Evolutionary conservation across 2,329 filamentous ascomycete genomes (phyloP), one percentile per base, ranked within the genome.

Genomic region (Monascus ruber): DNA sequence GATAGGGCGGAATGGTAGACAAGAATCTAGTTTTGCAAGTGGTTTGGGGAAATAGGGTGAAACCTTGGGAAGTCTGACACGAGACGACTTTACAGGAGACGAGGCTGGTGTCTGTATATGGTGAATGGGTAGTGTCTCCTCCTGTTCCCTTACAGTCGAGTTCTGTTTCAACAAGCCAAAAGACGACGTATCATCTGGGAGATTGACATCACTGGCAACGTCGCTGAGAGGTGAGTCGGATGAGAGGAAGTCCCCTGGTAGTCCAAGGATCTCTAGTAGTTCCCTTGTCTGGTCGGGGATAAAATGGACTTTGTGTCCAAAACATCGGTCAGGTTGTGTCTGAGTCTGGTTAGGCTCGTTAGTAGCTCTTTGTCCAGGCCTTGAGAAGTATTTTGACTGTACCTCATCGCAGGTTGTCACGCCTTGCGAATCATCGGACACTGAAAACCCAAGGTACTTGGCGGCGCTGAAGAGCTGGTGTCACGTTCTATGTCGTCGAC

Each of bases 1-100:
- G 28, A 87, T 74, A 0, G 79, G 73, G 0, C 85, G 83, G 47
- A 89, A 85, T 2, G 66, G 69, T 5, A 71, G 64, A 43, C 63
- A 68, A 4, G 72, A 74, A 6, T 64, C 47, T 39, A 58, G 44
- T 36, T 59, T 51, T 37, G 51, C 42, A 6, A 50, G 51, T 10
- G 50, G 49, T 36, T 44, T 48, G 2, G 59, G 55, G 43, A 71
- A 71, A 46, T 67, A 70, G 17, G 60, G 68, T 3, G 67, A 70
- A 35, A 53, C 51, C 38, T 54, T 64, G 6, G 48, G 50, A 11
- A 37, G 44, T 42, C 47, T 58, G 31, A 44, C 37, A 27, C 46
- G 48, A 27, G 42, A 27, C 6, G 35, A 26, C 38, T 42, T 51
- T 9, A 33, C 34, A 28, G 43, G 41, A 17, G 17, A 17, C 17